These are phyloP conservation scores for Nigrospora oryzae DNA, from an alignment of 2,329 filamentous ascomycete species.

Conservation along the genomic window DNA sequence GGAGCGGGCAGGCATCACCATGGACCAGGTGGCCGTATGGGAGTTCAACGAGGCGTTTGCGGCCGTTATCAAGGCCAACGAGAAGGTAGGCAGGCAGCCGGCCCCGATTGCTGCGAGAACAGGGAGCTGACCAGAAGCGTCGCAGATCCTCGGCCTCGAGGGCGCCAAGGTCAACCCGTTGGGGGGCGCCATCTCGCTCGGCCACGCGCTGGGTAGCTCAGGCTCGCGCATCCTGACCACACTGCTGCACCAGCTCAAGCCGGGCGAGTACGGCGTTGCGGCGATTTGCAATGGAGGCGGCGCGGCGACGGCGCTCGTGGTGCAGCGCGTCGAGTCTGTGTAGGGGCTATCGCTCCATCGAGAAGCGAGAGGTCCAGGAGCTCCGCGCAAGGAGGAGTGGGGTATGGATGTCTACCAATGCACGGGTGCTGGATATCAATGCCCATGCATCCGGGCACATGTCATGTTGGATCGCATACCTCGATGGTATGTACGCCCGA, in stretches of 20 bases:
- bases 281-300: conserved; percentile 97
- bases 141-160: conserved; percentile 69
- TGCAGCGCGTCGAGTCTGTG: conserved; percentile 66
- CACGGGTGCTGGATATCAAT: too few relatives aligned
- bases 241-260: conserved; percentile 81
- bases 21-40: conserved; percentile 89
- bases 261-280: conserved; percentile 88
- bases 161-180: conserved; percentile 76
- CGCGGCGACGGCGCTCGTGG: conserved; percentile 82
- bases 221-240: conserved; percentile 87
- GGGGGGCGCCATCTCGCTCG: conserved; percentile 85
- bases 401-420: too few relatives aligned
- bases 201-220: conserved; percentile 88
- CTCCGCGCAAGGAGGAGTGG: too few relatives aligned
- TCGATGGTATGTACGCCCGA: too few relatives aligned
- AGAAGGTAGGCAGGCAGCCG: conserved; percentile 48
- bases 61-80: conserved; percentile 88
- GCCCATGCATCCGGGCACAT: too few relatives aligned
- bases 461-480: too few relatives aligned
- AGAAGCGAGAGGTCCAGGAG: too few relatives aligned
- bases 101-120: too few relatives aligned
- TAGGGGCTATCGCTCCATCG: conserved; percentile 12
- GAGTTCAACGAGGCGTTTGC: conserved; percentile 99
- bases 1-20: conserved; percentile 79
- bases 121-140: too few relatives aligned